Conservation (phyloP, 2,329 filamentous ascomycete species). For the Aspergillus vadensis region DNA sequence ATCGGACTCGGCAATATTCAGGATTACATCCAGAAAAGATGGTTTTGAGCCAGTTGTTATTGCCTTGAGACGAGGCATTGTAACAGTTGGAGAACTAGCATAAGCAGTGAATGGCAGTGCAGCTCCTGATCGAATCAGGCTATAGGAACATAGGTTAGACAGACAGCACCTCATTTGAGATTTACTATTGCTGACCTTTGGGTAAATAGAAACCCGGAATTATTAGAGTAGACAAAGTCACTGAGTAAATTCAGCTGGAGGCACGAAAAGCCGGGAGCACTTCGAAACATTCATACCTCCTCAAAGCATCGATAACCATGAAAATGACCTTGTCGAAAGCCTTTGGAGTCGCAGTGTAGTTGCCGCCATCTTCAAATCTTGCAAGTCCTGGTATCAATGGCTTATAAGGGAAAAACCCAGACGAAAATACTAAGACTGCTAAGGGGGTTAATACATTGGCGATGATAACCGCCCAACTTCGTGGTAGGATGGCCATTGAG, state of each 20-base stretch:
- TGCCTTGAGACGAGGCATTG: constrained; percentile 96
- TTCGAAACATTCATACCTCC: constrained; percentile 62
- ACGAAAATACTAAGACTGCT: constrained; percentile 75
- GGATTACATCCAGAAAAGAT: constrained; percentile 92
- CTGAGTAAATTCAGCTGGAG: constrained; percentile 51
- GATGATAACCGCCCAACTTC: constrained; percentile 53
- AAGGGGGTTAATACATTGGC: constrained; percentile 78
- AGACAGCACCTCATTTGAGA: neutral
- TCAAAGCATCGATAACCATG: constrained; percentile 95
- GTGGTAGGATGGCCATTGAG: constrained; percentile 25
- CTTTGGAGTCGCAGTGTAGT: constrained; percentile 59
- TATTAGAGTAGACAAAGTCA: constrained; percentile 85
- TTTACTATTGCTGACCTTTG: constrained; percentile 64
- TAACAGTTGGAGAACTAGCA: constrained; percentile 95
- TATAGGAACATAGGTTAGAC: constrained; percentile 40
- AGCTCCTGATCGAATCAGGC: constrained; percentile 77
- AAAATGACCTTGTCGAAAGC: constrained; percentile 90
- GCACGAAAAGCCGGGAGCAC: neutral
- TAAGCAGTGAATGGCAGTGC: constrained; percentile 94
- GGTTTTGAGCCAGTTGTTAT: constrained; percentile 98
- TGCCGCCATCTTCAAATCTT: constrained; percentile 56
- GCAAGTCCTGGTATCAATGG: constrained; percentile 86
- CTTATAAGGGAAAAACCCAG: constrained; percentile 97
- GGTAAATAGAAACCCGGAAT: constrained; percentile 82
- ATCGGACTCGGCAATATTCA: constrained; percentile 95